phyloP scores from a whole-genome alignment of 495 filamentous ascomycete species.

The Lentithecium fluviatile region DNA sequence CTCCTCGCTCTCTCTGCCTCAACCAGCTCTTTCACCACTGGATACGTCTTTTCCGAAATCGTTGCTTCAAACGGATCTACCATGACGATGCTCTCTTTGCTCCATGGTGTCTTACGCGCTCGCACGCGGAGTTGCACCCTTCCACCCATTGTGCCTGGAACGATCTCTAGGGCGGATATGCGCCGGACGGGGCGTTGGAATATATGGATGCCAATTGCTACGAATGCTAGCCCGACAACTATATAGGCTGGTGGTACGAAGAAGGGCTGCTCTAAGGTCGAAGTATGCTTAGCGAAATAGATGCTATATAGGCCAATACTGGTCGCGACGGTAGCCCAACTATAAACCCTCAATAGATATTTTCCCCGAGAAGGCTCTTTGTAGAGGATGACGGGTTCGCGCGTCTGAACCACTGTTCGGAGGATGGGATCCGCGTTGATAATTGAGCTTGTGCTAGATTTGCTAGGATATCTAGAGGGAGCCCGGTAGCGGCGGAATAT shows the following conservation, averaged over 20 bases:
- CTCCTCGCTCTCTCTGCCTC: conserved; percentile 21
- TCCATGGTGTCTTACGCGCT: conserved; percentile 9
- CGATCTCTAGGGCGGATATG: conserved; percentile 14
- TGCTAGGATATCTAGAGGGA: not conserved
- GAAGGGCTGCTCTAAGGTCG: conserved; percentile 17
- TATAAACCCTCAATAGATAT: conserved; percentile 8
- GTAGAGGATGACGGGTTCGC: conserved; percentile 23
- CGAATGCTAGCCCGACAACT: conserved; percentile 2
- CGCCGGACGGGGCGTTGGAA: conserved; percentile 13
- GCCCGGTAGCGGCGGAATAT: conserved; percentile 3
- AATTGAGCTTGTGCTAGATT: not conserved
- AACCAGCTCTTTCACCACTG: conserved; percentile 11
- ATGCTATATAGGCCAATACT: conserved; percentile 8
- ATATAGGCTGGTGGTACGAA: conserved; percentile 28
- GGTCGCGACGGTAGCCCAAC: not conserved
- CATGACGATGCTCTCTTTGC: conserved; percentile 17
- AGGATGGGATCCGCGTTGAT: conserved; percentile 18
- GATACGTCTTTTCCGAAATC: conserved; percentile 15
- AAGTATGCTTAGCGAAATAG: conserved; percentile 12
- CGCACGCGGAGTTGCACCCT: conserved; percentile 17
- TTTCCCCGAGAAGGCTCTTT: conserved; percentile 4
- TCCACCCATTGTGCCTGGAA: conserved; percentile 10
- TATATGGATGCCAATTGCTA: conserved; percentile 17
- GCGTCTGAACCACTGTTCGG: conserved; percentile 10
- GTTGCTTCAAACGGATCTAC: conserved; percentile 5